Evolutionary conservation across 225 moss, liverwort and hornwort genomes (phyloP).

Genomic region (Physcomitrium patens): DNA sequence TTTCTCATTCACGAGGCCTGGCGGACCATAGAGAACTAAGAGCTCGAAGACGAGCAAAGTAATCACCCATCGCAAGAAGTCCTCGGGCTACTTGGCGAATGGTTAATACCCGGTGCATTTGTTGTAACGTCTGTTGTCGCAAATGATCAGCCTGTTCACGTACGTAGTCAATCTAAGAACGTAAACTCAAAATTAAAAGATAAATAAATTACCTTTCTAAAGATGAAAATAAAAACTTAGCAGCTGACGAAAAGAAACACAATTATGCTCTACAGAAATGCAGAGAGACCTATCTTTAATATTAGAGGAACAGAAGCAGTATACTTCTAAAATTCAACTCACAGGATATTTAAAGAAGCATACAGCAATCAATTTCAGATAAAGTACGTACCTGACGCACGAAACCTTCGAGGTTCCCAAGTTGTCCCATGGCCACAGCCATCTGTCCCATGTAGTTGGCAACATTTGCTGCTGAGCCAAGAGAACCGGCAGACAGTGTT

Average conservation of each 20-base stretch:
- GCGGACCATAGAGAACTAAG: slow-evolving; percentile 99
- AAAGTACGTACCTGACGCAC: slow-evolving; percentile 80
- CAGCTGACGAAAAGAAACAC: no score
- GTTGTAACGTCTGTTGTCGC: slow-evolving; percentile 94
- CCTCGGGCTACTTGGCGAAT: slow-evolving; percentile 98
- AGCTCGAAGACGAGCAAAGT: slow-evolving; percentile 95
- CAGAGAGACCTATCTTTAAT: no score
- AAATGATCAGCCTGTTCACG: slow-evolving; percentile 84
- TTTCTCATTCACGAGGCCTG: slow-evolving; percentile 82
- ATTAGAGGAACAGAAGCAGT: neutral
- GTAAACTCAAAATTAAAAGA: no score
- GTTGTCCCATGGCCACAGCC: slow-evolving; percentile 99
- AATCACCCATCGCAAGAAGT: slow-evolving; percentile 98
- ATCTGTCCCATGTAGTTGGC: slow-evolving; percentile 99
- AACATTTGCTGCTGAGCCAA: slow-evolving; percentile 88
- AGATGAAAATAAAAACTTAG: no score
- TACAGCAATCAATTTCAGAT: slow-evolving; percentile 1
- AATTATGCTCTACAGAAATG: no score
- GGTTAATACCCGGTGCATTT: slow-evolving; percentile 95
- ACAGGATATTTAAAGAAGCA: neutral
- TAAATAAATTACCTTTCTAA: no score
- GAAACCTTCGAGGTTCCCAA: slow-evolving; percentile 86
- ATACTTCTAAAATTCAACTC: neutral
- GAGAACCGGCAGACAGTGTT: slow-evolving; percentile 84
- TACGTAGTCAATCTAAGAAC: neutral